Percentiles rank a stretch among this genome's conserved stretches.
Evolutionary conservation across 495 filamentous ascomycete species (phyloP).

Genomic region (Durotheca rogersii): DNA sequence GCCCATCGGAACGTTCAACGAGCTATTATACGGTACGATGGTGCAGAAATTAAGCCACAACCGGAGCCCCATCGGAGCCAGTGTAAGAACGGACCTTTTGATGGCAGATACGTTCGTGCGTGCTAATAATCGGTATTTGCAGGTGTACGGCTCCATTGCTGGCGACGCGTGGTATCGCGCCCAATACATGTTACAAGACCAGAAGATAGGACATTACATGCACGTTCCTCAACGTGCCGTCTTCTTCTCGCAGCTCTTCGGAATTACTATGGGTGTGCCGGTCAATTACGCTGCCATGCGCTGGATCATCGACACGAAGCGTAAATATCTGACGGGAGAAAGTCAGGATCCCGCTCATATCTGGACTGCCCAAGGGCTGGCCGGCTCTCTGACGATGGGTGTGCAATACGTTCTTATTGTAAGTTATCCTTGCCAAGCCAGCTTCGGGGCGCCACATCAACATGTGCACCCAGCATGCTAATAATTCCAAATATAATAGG

Average conservation of each 20-base stretch:
- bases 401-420: slow-evolving; percentile 57
- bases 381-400: slow-evolving; percentile 49
- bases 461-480: neutral
- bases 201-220: slow-evolving; percentile 58
- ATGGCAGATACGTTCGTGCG: neutral
- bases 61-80: slow-evolving; percentile 54
- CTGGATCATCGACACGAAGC: slow-evolving; percentile 51
- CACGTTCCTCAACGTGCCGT: slow-evolving; percentile 58
- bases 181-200: slow-evolving; percentile 56
- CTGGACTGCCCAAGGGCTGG: slow-evolving; percentile 56
- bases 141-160: slow-evolving; percentile 54
- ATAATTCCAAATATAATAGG: slow-evolving; percentile 25
- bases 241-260: slow-evolving; percentile 59
- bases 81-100: slow-evolving; percentile 29
- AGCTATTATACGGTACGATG: slow-evolving; percentile 60
- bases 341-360: slow-evolving; percentile 55
- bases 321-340: slow-evolving; percentile 53
- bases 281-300: slow-evolving; percentile 50
- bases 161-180: slow-evolving; percentile 54
- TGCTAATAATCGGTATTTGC: slow-evolving; percentile 4
- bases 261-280: slow-evolving; percentile 50
- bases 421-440: slow-evolving; percentile 22
- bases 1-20: slow-evolving; percentile 55
- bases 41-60: slow-evolving; percentile 48
- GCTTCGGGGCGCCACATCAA: too few relatives aligned